Base-by-base conservation (phyloP, 202 grass and related monocot species). In the Setaria viridis region DNA sequence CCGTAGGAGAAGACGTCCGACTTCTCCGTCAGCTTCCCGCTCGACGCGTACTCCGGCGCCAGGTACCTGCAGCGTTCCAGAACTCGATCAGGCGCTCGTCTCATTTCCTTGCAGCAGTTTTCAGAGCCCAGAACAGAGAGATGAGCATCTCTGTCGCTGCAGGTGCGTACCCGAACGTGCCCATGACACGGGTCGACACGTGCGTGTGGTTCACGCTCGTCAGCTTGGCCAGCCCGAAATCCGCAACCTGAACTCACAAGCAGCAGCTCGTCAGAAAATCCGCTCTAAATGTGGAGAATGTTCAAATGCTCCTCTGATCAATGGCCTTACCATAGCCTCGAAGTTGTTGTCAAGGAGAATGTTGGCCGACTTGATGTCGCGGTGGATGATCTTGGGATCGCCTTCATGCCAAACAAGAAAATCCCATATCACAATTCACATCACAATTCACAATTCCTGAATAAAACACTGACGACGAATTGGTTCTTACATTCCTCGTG, bases 151-250 rank as follows among this genome's bases (percentile, higher is more conserved):
- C 49, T 12, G 8, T 39, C 37, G 51, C 54, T 57, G 19, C 19
- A 57, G 54, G 19, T n/a, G 21, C n/a, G 3, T 74, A 74, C 81
- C 92, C 94, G 33, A 97, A 95, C 4, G 93, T 95, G 75, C 93
- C 93, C 93, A 97, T 97, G 30, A 97, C 94, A 4, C 94, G 84
- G 0, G 94, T 97, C 0, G 92, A 92, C 37, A 97, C 94, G 82
- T 97, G 94, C 42, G 94, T 97, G 78, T 94, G 71, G 66, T 91
- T 92, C 11, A 92, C 90, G 25, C 20, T 78, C 13, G 90, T 86
- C 46, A 92, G 83, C 86, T 97, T 97, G 37, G 92, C 94, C 63
- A 97, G 82, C 80, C 94, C 94, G 32, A 97, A 97, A 35, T 97
- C 94, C 1, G 94, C 94, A n/a, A 96, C 94, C 94, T 93, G 34